Evolutionary conservation across 116 monocot genomes (phyloP).

Genomic region (Zostera marina): DNA sequence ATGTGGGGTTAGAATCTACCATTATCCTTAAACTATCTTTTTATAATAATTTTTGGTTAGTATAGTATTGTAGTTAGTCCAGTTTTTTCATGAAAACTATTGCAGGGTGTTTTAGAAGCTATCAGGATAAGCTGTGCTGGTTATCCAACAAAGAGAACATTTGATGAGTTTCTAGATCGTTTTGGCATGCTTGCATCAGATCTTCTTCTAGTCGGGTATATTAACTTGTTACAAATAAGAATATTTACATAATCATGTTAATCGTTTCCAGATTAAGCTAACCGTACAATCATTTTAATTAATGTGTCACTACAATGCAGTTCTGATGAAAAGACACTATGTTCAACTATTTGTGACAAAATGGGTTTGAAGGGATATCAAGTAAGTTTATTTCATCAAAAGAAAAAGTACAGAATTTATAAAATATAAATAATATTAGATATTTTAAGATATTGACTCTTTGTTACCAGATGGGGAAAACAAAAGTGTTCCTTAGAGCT

Average conservation of each 20-base stretch:
- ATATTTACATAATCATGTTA: not conserved
- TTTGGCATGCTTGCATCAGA: slow-evolving; percentile 97
- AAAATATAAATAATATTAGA: not conserved
- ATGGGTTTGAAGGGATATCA: slow-evolving; percentile 96
- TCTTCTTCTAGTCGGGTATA: slow-evolving; percentile 63
- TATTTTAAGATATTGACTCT: slow-evolving; percentile 1
- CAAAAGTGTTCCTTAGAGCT: slow-evolving; percentile 95
- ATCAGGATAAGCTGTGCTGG: slow-evolving; percentile 99
- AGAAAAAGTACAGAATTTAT: not conserved
- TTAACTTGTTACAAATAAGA: slow-evolving; percentile 1
- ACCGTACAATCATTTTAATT: not conserved
- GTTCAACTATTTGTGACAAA: slow-evolving; percentile 65
- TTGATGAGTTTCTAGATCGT: slow-evolving; percentile 95
- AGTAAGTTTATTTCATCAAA: slow-evolving; percentile 18
- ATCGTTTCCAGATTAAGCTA: not conserved
- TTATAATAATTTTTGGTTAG: not conserved
- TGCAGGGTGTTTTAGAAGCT: slow-evolving; percentile 96
- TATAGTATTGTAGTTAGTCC: not conserved
- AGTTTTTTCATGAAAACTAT: not conserved
- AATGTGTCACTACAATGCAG: slow-evolving; percentile 23
- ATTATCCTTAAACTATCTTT: not conserved
- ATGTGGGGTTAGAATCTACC: slow-evolving; percentile 81
- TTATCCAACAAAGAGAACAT: slow-evolving; percentile 94
- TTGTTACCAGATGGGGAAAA: slow-evolving; percentile 81
- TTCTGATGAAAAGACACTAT: slow-evolving; percentile 84